phyloP scores from a whole-genome alignment of 495 filamentous ascomycete species.

The Pseudoneurospora amorphoporcata region DNA sequence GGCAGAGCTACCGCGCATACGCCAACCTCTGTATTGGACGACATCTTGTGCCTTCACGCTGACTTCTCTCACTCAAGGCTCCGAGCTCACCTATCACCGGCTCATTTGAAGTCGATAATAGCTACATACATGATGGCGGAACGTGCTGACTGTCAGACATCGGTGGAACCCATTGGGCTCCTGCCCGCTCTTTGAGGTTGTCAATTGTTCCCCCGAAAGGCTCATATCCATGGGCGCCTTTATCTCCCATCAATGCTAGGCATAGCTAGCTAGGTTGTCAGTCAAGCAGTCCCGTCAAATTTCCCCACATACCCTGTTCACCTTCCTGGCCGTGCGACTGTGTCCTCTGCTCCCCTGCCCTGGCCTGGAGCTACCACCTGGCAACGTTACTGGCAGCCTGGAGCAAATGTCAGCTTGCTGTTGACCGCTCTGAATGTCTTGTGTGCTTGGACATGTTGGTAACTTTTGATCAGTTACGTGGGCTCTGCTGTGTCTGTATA shows the following conservation, averaged over 20 bases:
- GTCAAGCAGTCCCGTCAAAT: background rate
- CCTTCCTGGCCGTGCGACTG: background rate
- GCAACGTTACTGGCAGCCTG: background rate
- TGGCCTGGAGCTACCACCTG: background rate
- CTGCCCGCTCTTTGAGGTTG: background rate
- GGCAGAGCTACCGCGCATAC: background rate
- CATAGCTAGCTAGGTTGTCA: background rate
- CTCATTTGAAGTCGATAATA: background rate
- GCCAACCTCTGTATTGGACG: background rate
- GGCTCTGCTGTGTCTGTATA: background rate
- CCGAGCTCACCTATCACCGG: background rate
- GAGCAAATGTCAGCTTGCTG: background rate
- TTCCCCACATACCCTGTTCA: background rate
- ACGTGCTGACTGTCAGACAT: background rate
- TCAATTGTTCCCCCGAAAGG: background rate
- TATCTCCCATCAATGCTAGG: background rate
- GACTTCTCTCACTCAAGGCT: background rate
- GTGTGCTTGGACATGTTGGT: background rate
- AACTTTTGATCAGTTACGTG: background rate
- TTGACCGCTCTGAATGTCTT: background rate
- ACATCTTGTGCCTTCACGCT: background rate
- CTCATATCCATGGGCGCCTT: background rate
- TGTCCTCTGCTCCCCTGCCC: background rate
- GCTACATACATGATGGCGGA: background rate
- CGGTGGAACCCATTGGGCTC: background rate